Conservation (phyloP, 1,284 basidiomycete species). For the Coniferiporia weirii region DNA sequence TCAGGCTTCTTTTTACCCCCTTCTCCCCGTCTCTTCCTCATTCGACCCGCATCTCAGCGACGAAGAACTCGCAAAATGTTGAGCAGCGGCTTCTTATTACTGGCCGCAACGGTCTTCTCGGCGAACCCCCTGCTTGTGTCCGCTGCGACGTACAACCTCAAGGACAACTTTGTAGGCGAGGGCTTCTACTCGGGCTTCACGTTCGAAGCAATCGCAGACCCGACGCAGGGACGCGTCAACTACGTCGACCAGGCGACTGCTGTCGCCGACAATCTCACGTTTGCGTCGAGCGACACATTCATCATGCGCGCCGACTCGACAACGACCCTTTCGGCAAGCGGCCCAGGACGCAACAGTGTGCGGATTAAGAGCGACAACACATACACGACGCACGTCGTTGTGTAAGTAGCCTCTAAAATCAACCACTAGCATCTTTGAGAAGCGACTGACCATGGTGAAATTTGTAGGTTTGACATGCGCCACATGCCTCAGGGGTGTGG, state of each 20-base stretch:
- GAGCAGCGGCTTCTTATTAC: slow-evolving; percentile 1
- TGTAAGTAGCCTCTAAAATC: slow-evolving; percentile 17
- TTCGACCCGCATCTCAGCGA: no score
- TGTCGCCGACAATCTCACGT: slow-evolving; percentile 41
- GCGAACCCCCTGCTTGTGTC: not conserved
- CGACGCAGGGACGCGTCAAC: slow-evolving; percentile 46
- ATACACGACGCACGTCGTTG: slow-evolving; percentile 32
- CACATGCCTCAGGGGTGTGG: slow-evolving; percentile 62
- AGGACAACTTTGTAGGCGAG: slow-evolving; percentile 28
- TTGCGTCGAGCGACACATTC: slow-evolving; percentile 40
- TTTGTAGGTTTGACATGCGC: slow-evolving; percentile 28
- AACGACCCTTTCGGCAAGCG: slow-evolving; percentile 26
- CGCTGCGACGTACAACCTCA: slow-evolving; percentile 9
- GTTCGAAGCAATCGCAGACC: slow-evolving; percentile 41
- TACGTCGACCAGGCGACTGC: slow-evolving; percentile 49
- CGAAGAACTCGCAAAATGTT: not conserved
- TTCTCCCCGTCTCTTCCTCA: no score
- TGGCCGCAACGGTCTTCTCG: not conserved
- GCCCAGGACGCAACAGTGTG: slow-evolving; percentile 33
- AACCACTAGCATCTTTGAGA: not conserved
- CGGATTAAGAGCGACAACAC: slow-evolving; percentile 26
- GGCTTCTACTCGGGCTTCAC: slow-evolving; percentile 38
- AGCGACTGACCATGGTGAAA: not conserved
- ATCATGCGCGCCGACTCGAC: slow-evolving; percentile 35
- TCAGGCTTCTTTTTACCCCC: not conserved